A percentile compares a stretch with the other conserved stretches of the same genome.
phyloP scores from a whole-genome alignment of 495 filamentous ascomycete species.

The Wilcoxina mikolae region DNA sequence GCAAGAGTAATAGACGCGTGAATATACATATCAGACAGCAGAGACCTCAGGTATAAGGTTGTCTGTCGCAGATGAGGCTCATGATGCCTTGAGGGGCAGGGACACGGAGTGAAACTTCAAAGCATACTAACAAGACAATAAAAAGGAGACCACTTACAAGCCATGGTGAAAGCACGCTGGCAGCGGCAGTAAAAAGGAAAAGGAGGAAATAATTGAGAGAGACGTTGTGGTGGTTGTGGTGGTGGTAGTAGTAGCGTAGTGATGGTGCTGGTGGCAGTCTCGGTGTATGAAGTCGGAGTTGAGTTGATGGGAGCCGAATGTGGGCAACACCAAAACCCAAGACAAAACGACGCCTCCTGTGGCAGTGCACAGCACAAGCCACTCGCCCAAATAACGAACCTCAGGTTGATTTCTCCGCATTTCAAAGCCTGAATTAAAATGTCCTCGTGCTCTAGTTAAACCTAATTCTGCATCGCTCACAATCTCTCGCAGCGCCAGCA shows the following conservation, averaged over 20 bases:
- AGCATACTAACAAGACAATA: slow-evolving; percentile 1
- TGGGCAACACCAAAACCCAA: no score
- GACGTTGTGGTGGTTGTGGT: slow-evolving; percentile 14
- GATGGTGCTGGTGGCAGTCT: neutral
- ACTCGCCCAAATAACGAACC: no score
- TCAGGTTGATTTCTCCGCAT: no score
- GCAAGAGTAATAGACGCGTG: neutral
- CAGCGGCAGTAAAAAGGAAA: neutral
- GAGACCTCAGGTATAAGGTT: neutral
- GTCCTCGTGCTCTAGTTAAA: no score
- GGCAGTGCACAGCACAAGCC: no score
- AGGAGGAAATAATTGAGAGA: neutral
- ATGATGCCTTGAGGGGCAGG: neutral
- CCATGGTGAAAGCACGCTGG: slow-evolving; percentile 3
- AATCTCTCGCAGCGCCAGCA: no score
- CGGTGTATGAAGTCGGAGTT: neutral
- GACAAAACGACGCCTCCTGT: no score
- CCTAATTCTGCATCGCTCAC: no score
- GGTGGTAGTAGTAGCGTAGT: slow-evolving; percentile 10
- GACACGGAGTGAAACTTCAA: neutral
- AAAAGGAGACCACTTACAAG: slow-evolving; percentile 14
- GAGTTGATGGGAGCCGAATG: neutral
- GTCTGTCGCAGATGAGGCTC: slow-evolving; percentile 4
- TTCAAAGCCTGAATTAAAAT: no score
- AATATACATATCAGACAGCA: neutral